Evolutionary conservation across 1,284 basidiomycete species (phyloP), one percentile per base, ranked within the genome.

Genomic region (Pyrrhoderma lamaoense): DNA sequence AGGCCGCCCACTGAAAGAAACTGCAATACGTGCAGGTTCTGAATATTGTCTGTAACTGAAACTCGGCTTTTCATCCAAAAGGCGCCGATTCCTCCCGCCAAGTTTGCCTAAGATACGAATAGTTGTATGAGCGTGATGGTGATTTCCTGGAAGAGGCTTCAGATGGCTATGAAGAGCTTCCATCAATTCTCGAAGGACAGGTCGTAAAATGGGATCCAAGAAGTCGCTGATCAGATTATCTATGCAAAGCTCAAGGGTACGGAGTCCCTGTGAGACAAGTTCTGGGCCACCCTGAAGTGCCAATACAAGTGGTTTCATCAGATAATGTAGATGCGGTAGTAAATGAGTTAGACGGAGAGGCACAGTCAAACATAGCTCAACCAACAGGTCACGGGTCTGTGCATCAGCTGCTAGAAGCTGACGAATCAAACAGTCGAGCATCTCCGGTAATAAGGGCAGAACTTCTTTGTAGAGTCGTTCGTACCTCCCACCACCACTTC

Each of bases 221-320:
- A 99, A 99, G 65, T 99, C 96, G 16, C 94, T 93, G 0, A 94
- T 98, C 21, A 99, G 77, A 63, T 99, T 99, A 73, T 99, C 97
- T 64, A 99, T 97, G 69, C 95, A 99, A n/a, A 99, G 76, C 68
- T 99, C 97, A 54, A 99, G 79, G 0, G 96, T 99, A 3, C 97
- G 83, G 31, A 99, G 73, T 40, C 96, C 96, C 71, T 99, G 96
- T 42, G 92, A 88, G 53, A 99, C 89, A 45, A 98, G 80, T 55
- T 99, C 95, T 3, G 87, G 79, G 37, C 80, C 80, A 19, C 93
- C 93, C 56, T 89, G 85, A 43, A 99, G 73, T 8, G 96, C 94
- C 46, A 96, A 75, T 0, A 95, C 93, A 38, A 99, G 77, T 0
- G 96, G 96, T 60, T 93, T 89, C 95, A 99, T 99, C 55, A 99